Base-by-base conservation (phyloP, 23 red algal species). In the Chondrus crispus region DNA sequence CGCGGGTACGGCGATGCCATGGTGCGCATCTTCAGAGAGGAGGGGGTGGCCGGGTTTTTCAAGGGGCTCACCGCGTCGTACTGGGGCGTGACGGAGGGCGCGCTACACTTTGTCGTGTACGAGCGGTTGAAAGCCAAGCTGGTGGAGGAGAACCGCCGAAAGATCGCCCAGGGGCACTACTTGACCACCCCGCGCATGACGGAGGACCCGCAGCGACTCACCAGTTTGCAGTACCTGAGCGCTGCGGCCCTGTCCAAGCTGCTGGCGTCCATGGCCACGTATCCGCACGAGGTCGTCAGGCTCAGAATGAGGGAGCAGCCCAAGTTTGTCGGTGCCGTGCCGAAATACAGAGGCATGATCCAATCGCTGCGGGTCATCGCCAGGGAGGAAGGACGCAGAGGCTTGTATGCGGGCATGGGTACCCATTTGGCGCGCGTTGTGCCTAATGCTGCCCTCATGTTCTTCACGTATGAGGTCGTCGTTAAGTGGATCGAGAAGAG, bases 251-350 rank as follows among this genome's bases (percentile, higher is more conserved):
- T 98, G 29, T 88, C 88, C n/a, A 99, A 99, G 46, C 54, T 99
- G 30, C 46, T 96, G 7, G 97, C 97, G 2, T 93, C 87, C 16
- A 84, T 83, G 38, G 64, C 92, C 9, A 99, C 97, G n/a, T 99
- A 99, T 85, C 97, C 97, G n/a, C 97, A 99, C 83, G 97, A 99
- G 74, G 94, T 96, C 12, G 93, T 99, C 30, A 88, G 97, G 68
- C 95, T 95, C 2, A 89, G 97, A n/a, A 91, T 99, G 92, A 79
- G 97, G 60, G 97, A 99, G 89, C 92, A 96, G 46, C 89, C 91
- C 26, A 93, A 88, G 38, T 85, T 95, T 57, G 33, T 87, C 19
- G 94, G 97, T 26, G 92, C 81, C 33, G 84, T 64, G 29, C 94
- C 94, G 50, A 94, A 96, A 50, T 99, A 99, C 68, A 91, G 91